phyloP scores from a whole-genome alignment of 352 stramenopile genomes.

The Pelagophyceae sp. region DNA sequence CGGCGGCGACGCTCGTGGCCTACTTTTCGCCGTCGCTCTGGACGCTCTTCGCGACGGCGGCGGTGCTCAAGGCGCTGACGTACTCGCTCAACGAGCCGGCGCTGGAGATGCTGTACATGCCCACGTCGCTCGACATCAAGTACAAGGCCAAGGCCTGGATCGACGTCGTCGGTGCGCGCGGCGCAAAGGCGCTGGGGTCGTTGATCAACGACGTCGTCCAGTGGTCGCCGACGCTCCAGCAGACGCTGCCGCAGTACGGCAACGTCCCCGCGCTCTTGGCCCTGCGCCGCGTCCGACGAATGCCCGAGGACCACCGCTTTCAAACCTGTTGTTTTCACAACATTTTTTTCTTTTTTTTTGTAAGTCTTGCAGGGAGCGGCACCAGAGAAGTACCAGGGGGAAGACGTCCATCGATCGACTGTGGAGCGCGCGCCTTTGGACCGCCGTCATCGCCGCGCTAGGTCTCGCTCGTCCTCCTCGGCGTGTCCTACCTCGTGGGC shows the following conservation, averaged over 20 bases:
- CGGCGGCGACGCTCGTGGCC: slow-evolving; percentile 50
- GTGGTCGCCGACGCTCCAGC: background rate
- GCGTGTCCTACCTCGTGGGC: slow-evolving; percentile 9
- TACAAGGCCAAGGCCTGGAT: slow-evolving; percentile 72
- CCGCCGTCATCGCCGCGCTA: too few relatives aligned
- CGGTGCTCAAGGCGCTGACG: slow-evolving; percentile 61
- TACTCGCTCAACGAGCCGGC: slow-evolving; percentile 66
- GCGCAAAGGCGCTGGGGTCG: slow-evolving; percentile 61
- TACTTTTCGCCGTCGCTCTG: slow-evolving; percentile 46
- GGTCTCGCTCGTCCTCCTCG: slow-evolving; percentile 20
- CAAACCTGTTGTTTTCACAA: too few relatives aligned
- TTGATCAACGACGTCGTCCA: slow-evolving; percentile 42
- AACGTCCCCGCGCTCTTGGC: slow-evolving; percentile 25
- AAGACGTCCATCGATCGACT: too few relatives aligned
- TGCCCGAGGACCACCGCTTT: too few relatives aligned
- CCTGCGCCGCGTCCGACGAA: too few relatives aligned
- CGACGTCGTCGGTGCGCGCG: slow-evolving; percentile 62
- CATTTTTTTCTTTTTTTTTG: too few relatives aligned
- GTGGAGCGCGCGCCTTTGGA: too few relatives aligned
- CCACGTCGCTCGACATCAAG: slow-evolving; percentile 60
- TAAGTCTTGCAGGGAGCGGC: too few relatives aligned
- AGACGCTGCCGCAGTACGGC: slow-evolving; percentile 27
- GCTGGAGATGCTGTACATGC: slow-evolving; percentile 67
- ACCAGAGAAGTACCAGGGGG: too few relatives aligned
- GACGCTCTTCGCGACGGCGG: slow-evolving; percentile 57